Percentiles rank a stretch among this genome's conserved stretches.
These are phyloP conservation scores for Arbutus unedo DNA, from an alignment of 148 eudicot species.

Conservation along the genomic window DNA sequence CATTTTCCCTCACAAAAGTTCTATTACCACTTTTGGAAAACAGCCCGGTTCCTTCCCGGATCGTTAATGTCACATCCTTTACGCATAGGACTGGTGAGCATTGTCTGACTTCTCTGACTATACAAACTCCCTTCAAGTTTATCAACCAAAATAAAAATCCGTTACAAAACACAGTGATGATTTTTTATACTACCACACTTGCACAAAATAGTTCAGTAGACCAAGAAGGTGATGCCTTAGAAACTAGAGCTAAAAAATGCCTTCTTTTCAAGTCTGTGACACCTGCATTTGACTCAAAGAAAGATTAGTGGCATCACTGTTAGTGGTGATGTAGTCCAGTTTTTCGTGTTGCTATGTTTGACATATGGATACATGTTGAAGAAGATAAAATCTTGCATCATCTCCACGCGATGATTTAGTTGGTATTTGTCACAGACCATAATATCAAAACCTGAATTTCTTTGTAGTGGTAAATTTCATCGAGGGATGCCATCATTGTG, in stretches of 20 bases:
- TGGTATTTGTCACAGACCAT: background rate
- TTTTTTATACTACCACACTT: background rate
- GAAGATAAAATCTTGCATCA: background rate
- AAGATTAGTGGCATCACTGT: constrained; percentile 4
- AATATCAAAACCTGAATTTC: background rate
- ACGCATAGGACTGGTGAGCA: constrained; percentile 76
- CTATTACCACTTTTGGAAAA: constrained; percentile 69
- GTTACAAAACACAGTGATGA: background rate
- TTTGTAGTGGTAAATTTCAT: background rate
- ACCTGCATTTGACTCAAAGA: background rate
- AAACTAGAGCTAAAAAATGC: background rate
- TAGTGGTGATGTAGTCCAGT: background rate
- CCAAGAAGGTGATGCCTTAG: background rate
- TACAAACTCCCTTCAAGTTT: background rate
- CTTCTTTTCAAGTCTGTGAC: background rate
- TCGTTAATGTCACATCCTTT: constrained; percentile 83
- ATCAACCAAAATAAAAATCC: background rate
- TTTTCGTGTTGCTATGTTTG: background rate
- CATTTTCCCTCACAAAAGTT: constrained; percentile 74
- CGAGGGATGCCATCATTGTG: background rate
- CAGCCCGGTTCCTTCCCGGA: constrained; percentile 81
- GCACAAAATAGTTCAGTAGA: background rate
- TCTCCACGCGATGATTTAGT: background rate
- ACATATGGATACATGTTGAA: background rate
- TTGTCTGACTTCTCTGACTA: constrained; percentile 8